A percentile compares a stretch with the other conserved stretches of the same genome.
These are phyloP conservation scores for Pseudophaeomoniella oleicola DNA, from an alignment of 2,329 filamentous ascomycete species.

Conservation along the genomic window DNA sequence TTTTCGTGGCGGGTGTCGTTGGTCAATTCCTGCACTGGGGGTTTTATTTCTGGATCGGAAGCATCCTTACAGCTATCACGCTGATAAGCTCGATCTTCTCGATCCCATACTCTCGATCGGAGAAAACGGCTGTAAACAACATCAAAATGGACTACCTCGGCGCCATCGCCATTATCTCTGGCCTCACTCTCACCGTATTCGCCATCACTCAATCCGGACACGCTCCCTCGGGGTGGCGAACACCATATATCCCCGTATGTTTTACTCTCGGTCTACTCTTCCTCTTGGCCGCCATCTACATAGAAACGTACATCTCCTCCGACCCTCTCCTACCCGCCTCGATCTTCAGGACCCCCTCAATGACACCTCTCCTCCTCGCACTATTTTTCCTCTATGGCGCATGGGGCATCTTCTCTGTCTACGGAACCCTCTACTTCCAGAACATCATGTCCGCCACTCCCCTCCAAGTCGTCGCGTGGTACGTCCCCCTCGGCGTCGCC, in stretches of 20 bases:
- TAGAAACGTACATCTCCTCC: conserved; percentile 56
- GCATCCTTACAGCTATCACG: conserved; percentile 35
- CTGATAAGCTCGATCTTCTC: conserved; percentile 28
- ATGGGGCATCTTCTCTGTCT: conserved; percentile 45
- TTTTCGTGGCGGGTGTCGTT: conserved; percentile 49
- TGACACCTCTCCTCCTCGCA: conserved; percentile 46
- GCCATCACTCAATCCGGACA: conserved; percentile 61
- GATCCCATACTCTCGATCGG: conserved; percentile 33
- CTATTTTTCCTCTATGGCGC: conserved; percentile 55
- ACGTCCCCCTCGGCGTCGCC: conserved; percentile 50
- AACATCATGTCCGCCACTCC: conserved; percentile 44
- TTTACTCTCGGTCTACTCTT: conserved; percentile 49
- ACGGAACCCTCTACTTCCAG: conserved; percentile 55
- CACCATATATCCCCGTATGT: conserved; percentile 54
- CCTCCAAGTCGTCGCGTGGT: conserved; percentile 54
- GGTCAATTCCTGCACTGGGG: conserved; percentile 42
- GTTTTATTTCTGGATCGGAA: conserved; percentile 57
- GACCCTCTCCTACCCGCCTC: conserved; percentile 56
- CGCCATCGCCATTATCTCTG: conserved; percentile 44
- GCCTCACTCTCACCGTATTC: conserved; percentile 56
- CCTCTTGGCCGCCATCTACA: conserved; percentile 47
- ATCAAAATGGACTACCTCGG: conserved; percentile 59
- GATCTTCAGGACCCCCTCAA: conserved; percentile 50
- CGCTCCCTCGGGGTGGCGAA: conserved; percentile 55
- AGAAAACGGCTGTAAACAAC: conserved; percentile 18